phyloP scores from a whole-genome alignment of 345 rosid species.

The Pistacia atlantica region DNA sequence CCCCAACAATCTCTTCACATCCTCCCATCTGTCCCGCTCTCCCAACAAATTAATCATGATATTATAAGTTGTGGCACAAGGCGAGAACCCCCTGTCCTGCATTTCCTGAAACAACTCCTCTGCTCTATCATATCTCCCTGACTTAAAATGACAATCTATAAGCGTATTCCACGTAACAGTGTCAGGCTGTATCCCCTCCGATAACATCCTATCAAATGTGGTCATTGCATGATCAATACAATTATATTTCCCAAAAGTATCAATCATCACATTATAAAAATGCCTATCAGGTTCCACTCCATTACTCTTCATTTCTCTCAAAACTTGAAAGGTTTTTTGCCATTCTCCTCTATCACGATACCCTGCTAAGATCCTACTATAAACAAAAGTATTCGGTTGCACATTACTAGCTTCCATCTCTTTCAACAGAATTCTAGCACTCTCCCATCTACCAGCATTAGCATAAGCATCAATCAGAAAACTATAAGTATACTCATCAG shows the following conservation, averaged over 20 bases:
- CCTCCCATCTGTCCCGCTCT: slow-evolving; percentile 82
- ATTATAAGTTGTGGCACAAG: slow-evolving; percentile 81
- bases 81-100: slow-evolving; percentile 72
- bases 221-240: slow-evolving; percentile 92
- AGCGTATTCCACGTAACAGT: slow-evolving; percentile 94
- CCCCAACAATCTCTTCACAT: slow-evolving; percentile 63
- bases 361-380: slow-evolving; percentile 76
- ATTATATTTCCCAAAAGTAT: slow-evolving; percentile 89
- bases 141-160: slow-evolving; percentile 84
- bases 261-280: slow-evolving; percentile 92
- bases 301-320: slow-evolving; percentile 81
- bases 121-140: slow-evolving; percentile 68
- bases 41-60: slow-evolving; percentile 89
- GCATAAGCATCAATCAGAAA: slow-evolving; percentile 85
- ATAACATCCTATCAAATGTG: slow-evolving; percentile 77
- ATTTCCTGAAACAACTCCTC: slow-evolving; percentile 80
- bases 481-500: slow-evolving; percentile 87
- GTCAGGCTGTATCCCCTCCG: slow-evolving; percentile 81
- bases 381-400: slow-evolving; percentile 76
- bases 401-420: slow-evolving; percentile 85
- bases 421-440: slow-evolving; percentile 86
- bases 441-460: slow-evolving; percentile 94
- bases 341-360: slow-evolving; percentile 92
- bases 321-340: slow-evolving; percentile 91
- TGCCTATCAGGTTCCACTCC: slow-evolving; percentile 86